Evolutionary conservation across 139 green algal genomes (phyloP).

Genomic region (Edaphochlamys debaryana): DNA sequence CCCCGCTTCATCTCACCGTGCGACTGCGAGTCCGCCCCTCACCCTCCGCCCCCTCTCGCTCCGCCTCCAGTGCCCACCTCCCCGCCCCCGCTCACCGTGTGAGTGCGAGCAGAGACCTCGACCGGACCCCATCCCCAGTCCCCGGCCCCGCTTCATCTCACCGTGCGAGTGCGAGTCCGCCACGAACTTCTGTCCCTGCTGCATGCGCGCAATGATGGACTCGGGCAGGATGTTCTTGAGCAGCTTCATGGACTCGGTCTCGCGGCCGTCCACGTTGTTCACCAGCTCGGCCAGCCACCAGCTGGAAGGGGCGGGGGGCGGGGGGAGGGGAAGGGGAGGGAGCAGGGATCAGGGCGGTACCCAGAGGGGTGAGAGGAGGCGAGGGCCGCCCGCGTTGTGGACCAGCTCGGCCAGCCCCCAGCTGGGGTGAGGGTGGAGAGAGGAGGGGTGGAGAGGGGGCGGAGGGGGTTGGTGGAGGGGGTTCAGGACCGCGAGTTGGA

Average conservation of each 20-base stretch:
- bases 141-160: background rate
- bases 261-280: conserved; percentile 52
- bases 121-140: too few species aligned
- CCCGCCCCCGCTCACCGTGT: too few species aligned
- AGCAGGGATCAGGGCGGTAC: background rate
- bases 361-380: background rate
- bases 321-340: background rate
- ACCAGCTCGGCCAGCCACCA: conserved; percentile 57
- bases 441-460: too few species aligned
- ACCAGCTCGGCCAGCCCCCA: too few species aligned
- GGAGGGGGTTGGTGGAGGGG: too few species aligned
- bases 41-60: too few species aligned
- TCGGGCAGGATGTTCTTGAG: conserved; percentile 68
- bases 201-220: conserved; percentile 63
- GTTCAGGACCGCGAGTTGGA: too few species aligned
- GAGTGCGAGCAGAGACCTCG: too few species aligned
- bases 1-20: conserved; percentile 23
- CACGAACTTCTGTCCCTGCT: conserved; percentile 57
- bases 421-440: too few species aligned
- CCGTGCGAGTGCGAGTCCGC: conserved; percentile 46
- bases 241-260: conserved; percentile 61
- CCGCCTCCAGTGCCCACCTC: too few species aligned
- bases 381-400: background rate
- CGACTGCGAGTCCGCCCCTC: conserved; percentile 45
- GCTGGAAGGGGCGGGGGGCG: background rate